Base-by-base conservation (phyloP, 2,329 filamentous ascomycete genomes). In the Aureobasidium sp. region DNA sequence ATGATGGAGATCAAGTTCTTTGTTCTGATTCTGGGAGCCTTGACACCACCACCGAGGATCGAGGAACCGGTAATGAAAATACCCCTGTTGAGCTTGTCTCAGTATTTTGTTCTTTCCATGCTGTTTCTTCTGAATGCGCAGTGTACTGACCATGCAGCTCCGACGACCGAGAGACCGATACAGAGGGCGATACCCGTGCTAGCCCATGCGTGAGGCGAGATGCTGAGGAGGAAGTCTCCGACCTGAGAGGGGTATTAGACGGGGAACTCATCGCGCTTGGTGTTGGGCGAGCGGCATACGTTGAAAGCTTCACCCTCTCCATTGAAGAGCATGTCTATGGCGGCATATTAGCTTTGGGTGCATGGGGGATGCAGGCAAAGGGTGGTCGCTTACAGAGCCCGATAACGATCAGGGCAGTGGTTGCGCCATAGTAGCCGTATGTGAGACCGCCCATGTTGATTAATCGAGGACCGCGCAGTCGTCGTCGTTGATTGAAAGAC, bases 1-100 rank as follows among this genome's bases (percentile, higher is more conserved):
- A 99, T 97, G 77, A 99, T 99, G 71, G 93, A 97, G 75, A 99
- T 97, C 72, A 99, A 78, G 82, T 99, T 99, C 86, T 99, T 99
- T 66, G 94, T 99, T 75, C 94, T 90, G 78, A 99, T 99, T 70
- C 94, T 89, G 41, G 95, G 95, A 49, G 94, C 93, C 77, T 90
- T 93, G 72, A 99, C 94, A 80, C 94, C 94, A 69, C 90, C 94
- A 72, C 95, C 95, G 67, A 99, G 84, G 74, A 99, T 99, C 63
- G 94, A 96, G 63, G 92, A 95, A 69, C 95, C 95, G 37, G 94
- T 99, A 69, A 97, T 94, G 79, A 99, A 94, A 76, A 99, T 99
- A 71, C 95, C 94, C 94, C 94, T 97, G 72, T 69, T 39, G 45
- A 21, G 30, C 10, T 41, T 36, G 37, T 49, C 41, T 50, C 32